These are phyloP conservation scores for Beta vulgaris DNA, from an alignment of 148 eudicot species.

Conservation along the genomic window DNA sequence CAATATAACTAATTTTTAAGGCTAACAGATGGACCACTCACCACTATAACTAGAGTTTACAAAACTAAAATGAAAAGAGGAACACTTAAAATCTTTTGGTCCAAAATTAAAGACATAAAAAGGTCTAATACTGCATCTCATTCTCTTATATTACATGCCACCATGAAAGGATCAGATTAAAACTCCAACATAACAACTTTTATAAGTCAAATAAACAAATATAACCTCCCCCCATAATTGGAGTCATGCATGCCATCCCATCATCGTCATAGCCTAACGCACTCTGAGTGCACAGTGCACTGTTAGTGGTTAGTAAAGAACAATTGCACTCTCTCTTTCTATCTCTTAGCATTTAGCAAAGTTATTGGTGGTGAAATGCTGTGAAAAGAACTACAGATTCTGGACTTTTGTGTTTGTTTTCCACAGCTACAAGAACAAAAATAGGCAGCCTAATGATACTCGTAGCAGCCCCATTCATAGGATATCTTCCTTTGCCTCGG, in stretches of 20 bases:
- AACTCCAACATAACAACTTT: neutral
- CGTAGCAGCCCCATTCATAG: neutral
- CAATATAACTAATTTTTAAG: neutral
- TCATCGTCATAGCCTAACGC: neutral
- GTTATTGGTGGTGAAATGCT: conserved; percentile 18
- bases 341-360: neutral
- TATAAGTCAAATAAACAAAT: neutral
- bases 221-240: neutral
- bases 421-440: neutral
- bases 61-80: neutral
- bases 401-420: conserved; percentile 10
- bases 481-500: neutral
- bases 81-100: neutral
- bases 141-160: neutral
- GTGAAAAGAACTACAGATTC: neutral
- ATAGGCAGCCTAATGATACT: neutral
- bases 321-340: neutral
- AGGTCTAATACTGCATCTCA: too few relatives aligned
- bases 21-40: neutral
- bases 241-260: conserved; percentile 1
- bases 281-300: neutral
- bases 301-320: conserved; percentile 2
- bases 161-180: neutral
- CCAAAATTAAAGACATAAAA: neutral
- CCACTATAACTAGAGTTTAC: neutral